Percentiles rank a stretch among this genome's conserved stretches.
phyloP scores from a whole-genome alignment of 805 yeast genomes.

The Huiozyma naganishii region DNA sequence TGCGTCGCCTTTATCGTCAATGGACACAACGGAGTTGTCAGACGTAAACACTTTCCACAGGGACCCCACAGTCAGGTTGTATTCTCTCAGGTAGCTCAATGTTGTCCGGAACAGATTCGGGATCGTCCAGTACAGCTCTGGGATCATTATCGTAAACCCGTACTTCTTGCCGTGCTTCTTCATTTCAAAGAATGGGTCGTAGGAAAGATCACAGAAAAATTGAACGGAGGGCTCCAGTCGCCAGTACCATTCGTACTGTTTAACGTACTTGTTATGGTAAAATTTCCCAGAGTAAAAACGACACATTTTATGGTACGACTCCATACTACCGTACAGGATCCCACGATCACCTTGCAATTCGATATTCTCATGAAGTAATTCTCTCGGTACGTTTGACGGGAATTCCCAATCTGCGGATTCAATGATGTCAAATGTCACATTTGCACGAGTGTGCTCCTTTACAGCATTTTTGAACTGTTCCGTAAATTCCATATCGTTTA shows the following conservation, averaged over 20 bases:
- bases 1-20: conserved; percentile 19
- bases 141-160: conserved; percentile 73
- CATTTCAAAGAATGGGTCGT: conserved; percentile 87
- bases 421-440: conserved; percentile 63
- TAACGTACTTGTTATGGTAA: conserved; percentile 65
- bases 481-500: conserved; percentile 70
- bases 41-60: conserved; percentile 60
- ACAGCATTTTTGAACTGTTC: conserved; percentile 51
- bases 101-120: conserved; percentile 75
- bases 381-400: conserved; percentile 31
- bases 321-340: conserved; percentile 73
- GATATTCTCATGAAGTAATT: conserved; percentile 10
- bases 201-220: conserved; percentile 81
- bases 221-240: conserved; percentile 89
- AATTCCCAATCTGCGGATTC: conserved; percentile 60
- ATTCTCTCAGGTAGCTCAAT: conserved; percentile 40
- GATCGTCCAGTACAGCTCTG: conserved; percentile 71
- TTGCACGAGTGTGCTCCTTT: conserved; percentile 39
- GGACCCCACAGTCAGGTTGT: conserved; percentile 41
- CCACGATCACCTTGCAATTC: conserved; percentile 59
- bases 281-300: conserved; percentile 81
- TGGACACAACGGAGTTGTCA: conserved; percentile 29
- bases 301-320: conserved; percentile 89
- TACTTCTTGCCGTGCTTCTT: conserved; percentile 54
- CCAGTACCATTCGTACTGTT: conserved; percentile 84